Percentiles rank a stretch among this genome's conserved stretches.
phyloP scores from a whole-genome alignment of 306 rosid species.

The Styphnolobium japonicum region DNA sequence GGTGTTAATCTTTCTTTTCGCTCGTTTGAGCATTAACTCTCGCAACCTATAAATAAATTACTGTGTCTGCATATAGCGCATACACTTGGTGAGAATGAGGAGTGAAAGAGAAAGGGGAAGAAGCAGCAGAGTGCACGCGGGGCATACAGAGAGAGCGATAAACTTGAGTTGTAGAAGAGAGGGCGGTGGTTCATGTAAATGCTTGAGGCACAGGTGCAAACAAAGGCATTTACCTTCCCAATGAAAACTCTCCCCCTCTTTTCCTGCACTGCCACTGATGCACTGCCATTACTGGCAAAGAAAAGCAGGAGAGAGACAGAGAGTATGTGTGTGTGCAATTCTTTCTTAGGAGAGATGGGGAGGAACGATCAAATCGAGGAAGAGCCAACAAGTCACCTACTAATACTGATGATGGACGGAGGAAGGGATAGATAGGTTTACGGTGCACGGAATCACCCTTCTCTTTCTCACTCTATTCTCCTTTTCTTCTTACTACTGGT shows the following conservation, averaged over 20 bases:
- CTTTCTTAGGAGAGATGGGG: background rate
- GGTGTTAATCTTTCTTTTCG: slow-evolving; percentile 1
- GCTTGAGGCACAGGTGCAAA: slow-evolving; percentile 16
- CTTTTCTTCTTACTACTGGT: slow-evolving; percentile 17
- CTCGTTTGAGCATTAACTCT: background rate
- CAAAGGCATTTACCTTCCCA: slow-evolving; percentile 73
- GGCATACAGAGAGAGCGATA: slow-evolving; percentile 5
- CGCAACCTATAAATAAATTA: background rate
- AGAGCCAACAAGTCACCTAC: slow-evolving; percentile 38
- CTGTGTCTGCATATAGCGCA: background rate
- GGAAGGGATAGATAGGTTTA: slow-evolving; percentile 30
- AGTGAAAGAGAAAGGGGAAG: background rate
- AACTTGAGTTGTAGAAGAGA: background rate
- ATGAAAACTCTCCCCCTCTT: slow-evolving; percentile 60
- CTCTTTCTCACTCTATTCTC: background rate
- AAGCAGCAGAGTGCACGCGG: background rate
- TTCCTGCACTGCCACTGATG: slow-evolving; percentile 65
- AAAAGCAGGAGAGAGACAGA: slow-evolving; percentile 28
- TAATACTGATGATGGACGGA: slow-evolving; percentile 38
- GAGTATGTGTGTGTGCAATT: slow-evolving; percentile 32
- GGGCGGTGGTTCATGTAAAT: background rate
- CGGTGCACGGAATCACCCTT: slow-evolving; percentile 44
- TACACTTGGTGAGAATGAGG: background rate
- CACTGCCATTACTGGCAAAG: slow-evolving; percentile 64
- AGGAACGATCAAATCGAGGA: slow-evolving; percentile 79